A percentile compares a stretch with the other conserved stretches of the same genome.
Evolutionary conservation across 306 rosid genomes (phyloP).

Genomic region (Crataegus laevigata): DNA sequence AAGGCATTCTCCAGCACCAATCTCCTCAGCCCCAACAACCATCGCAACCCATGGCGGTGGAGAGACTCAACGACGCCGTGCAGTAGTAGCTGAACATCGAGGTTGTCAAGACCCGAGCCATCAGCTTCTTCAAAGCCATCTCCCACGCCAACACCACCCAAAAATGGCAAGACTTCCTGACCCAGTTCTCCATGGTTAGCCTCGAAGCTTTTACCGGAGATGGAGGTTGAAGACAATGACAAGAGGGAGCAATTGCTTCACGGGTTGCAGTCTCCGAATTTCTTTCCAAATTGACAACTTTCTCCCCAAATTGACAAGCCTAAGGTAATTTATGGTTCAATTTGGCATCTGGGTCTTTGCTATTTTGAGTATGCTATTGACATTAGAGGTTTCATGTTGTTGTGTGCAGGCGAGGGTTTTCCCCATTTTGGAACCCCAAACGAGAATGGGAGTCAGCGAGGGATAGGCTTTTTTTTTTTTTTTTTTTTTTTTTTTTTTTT

Average conservation of each 20-base stretch:
- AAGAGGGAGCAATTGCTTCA: slow-evolving; percentile 75
- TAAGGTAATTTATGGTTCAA: slow-evolving; percentile 40
- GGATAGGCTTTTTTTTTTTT: too few relatives aligned
- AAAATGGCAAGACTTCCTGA: slow-evolving; percentile 84
- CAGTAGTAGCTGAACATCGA: slow-evolving; percentile 79
- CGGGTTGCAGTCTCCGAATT: slow-evolving; percentile 74
- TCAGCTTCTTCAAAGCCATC: slow-evolving; percentile 74
- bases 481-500: too few relatives aligned
- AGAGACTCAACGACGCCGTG: slow-evolving; percentile 74
- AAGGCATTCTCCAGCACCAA: slow-evolving; percentile 29
- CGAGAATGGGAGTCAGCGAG: too few relatives aligned
- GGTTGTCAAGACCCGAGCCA: slow-evolving; percentile 68
- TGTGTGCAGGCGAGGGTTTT: slow-evolving; percentile 50
- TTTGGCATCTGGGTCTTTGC: neutral
- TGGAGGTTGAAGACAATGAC: slow-evolving; percentile 69
- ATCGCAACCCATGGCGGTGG: slow-evolving; percentile 16
- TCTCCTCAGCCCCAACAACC: slow-evolving; percentile 19
- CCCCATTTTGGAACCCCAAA: too few relatives aligned
- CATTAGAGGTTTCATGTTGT: neutral
- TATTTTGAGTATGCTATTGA: neutral
- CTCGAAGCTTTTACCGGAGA: slow-evolving; percentile 92
- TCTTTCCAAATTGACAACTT: neutral
- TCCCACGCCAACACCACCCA: slow-evolving; percentile 72
- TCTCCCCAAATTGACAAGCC: slow-evolving; percentile 60
- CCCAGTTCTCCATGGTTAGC: slow-evolving; percentile 89